These are phyloP conservation scores for Solanum rostratum DNA, from an alignment of 257 asterid genomes.

Conservation along the genomic window DNA sequence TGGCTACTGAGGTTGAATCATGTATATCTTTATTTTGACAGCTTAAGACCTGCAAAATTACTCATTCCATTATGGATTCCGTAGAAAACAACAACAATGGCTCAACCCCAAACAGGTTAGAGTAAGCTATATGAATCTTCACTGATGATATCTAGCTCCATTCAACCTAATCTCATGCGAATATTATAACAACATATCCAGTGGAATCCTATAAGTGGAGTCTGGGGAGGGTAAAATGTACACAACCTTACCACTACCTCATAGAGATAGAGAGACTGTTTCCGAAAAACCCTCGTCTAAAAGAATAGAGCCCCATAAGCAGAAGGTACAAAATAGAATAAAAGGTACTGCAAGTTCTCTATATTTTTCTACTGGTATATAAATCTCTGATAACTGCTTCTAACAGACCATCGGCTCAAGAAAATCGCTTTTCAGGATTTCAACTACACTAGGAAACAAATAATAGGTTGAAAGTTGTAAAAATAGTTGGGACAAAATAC, in stretches of 20 bases:
- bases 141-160: background rate
- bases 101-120: background rate
- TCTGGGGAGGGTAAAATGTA: too few relatives aligned
- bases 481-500: constrained; percentile 8
- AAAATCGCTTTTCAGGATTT: background rate
- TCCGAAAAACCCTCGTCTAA: too few relatives aligned
- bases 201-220: too few relatives aligned
- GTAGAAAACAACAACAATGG: background rate
- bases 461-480: background rate
- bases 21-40: background rate
- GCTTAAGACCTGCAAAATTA: background rate
- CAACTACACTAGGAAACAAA: background rate
- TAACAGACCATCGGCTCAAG: background rate
- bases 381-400: background rate
- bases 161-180: background rate
- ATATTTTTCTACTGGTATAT: background rate
- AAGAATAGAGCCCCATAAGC: too few relatives aligned
- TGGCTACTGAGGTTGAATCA: background rate
- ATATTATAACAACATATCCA: background rate
- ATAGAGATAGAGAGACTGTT: too few relatives aligned
- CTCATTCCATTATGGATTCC: background rate
- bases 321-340: background rate
- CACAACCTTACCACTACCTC: too few relatives aligned
- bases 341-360: background rate
- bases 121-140: background rate